Base-by-base conservation (phyloP, 495 filamentous ascomycete genomes). In the Penicillium cinerascens region DNA sequence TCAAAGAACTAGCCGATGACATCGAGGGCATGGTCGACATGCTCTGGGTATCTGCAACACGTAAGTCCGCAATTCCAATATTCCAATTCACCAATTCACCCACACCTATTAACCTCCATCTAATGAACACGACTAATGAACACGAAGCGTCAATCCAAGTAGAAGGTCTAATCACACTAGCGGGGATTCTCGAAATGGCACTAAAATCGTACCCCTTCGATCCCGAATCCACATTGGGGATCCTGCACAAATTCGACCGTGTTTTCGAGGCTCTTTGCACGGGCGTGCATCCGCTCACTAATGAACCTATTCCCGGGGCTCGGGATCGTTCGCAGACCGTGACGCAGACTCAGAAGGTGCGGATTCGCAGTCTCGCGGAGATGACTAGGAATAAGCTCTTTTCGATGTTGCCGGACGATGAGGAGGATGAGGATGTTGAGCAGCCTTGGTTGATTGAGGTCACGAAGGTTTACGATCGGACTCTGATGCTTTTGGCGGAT, bases 31-130 rank as follows among this genome's bases (percentile, higher is more conserved):
- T 92, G 15, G 70, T 92, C 15, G 85, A 92, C 69, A 80, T 92
- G 10, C 67, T 95, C 7, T 96, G 91, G 91, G 74, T 86, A 21
- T 87, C 81, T 38, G 87, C 87, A 3, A 93, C 89, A 9, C 89
- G 89, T 93, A 76, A 54, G 89, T 61, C 33, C 48, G n/a, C n/a
- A n/a, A n/a, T n/a, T n/a, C n/a, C n/a, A n/a, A n/a, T n/a, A n/a
- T n/a, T n/a, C n/a, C n/a, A n/a, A n/a, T n/a, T n/a, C n/a, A n/a
- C n/a, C n/a, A n/a, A n/a, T 49, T 44, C 5, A 11, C 43, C 26
- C 8, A 45, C 21, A 47, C 17, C 33, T n/a, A 7, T n/a, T n/a
- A n/a, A n/a, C n/a, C 23, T 25, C 10, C n/a, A 39, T 7, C 6
- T 7, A 20, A n/a, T 13, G 5, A n/a, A 9, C 2, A 9, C n/a